Conservation (phyloP, 2,329 filamentous ascomycete genomes). For the Penicillium sp. region DNA sequence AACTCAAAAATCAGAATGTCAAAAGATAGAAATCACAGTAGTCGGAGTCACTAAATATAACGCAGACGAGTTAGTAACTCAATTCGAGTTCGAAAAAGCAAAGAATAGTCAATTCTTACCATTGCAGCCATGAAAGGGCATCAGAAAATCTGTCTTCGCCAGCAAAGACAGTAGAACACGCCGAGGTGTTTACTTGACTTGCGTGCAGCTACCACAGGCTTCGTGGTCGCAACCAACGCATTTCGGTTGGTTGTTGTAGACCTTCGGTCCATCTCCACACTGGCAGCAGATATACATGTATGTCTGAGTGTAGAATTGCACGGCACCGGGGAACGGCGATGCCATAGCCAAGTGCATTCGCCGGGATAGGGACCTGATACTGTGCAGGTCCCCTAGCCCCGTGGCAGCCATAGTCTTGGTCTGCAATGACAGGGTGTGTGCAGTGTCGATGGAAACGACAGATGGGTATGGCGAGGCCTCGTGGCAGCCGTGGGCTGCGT, state of each 20-base stretch:
- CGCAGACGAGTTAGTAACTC: neutral
- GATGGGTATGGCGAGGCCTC: conserved; percentile 29
- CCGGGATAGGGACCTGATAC: conserved; percentile 22
- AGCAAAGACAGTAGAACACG: conserved; percentile 8
- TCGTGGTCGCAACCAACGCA: conserved; percentile 44
- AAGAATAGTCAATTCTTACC: neutral
- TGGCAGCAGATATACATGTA: conserved; percentile 48
- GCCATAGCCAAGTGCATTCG: neutral
- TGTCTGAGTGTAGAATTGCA: conserved; percentile 22
- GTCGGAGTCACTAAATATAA: neutral
- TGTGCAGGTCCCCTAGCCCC: conserved; percentile 21
- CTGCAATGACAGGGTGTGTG: conserved; percentile 11
- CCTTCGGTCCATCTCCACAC: conserved; percentile 48
- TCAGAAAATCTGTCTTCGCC: conserved; percentile 9
- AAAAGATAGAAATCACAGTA: conserved; percentile 3
- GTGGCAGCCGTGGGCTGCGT: conserved; percentile 8
- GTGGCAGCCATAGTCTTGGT: conserved; percentile 19
- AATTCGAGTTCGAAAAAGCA: neutral
- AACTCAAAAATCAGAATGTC: neutral
- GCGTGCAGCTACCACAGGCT: conserved; percentile 38
- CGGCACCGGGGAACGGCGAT: neutral
- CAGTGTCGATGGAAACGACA: conserved; percentile 13
- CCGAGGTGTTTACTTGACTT: conserved; percentile 37
- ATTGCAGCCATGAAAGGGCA: neutral
- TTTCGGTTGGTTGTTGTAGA: conserved; percentile 40